Conservation (phyloP, 768 basidiomycete species). For the Flagelloscypha sp. region DNA sequence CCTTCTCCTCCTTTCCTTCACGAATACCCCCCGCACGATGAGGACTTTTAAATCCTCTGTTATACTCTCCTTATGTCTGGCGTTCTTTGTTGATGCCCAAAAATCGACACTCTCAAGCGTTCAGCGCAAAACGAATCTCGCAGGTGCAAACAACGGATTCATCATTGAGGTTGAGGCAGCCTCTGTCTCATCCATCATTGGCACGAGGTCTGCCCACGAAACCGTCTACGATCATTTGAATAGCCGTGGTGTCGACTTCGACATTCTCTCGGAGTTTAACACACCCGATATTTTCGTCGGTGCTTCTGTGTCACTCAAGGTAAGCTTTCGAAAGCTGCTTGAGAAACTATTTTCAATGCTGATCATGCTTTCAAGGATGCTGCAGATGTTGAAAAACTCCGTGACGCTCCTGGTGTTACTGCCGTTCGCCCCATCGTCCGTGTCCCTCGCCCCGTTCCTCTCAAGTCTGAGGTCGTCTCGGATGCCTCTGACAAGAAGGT, state of each 20-base stretch:
- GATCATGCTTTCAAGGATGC: conserved; percentile 31
- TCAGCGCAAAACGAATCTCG: conserved; percentile 27
- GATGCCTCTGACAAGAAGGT: conserved; percentile 32
- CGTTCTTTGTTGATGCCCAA: no score
- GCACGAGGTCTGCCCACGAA: conserved; percentile 34
- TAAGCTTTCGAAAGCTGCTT: conserved; percentile 21
- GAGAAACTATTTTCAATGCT: conserved; percentile 13
- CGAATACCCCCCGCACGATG: no score
- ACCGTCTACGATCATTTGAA: conserved; percentile 39
- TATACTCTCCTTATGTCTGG: no score
- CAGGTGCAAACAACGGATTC: conserved; percentile 40
- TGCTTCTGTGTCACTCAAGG: conserved; percentile 42
- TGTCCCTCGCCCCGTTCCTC: conserved; percentile 37
- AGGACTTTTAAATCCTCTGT: no score
- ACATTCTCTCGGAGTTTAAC: conserved; percentile 46
- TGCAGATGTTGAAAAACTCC: conserved; percentile 36
- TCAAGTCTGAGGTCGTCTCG: conserved; percentile 32
- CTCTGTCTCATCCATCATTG: conserved; percentile 22
- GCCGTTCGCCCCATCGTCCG: conserved; percentile 46
- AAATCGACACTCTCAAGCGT: conserved; percentile 33
- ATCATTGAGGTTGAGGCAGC: conserved; percentile 46
- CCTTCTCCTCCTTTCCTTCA: no score
- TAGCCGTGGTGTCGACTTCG: conserved; percentile 34
- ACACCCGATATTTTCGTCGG: conserved; percentile 48
- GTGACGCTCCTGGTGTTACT: conserved; percentile 41